Conservation (phyloP, 108 stramenopile species). For the Cylindrotheca fusiformis region DNA sequence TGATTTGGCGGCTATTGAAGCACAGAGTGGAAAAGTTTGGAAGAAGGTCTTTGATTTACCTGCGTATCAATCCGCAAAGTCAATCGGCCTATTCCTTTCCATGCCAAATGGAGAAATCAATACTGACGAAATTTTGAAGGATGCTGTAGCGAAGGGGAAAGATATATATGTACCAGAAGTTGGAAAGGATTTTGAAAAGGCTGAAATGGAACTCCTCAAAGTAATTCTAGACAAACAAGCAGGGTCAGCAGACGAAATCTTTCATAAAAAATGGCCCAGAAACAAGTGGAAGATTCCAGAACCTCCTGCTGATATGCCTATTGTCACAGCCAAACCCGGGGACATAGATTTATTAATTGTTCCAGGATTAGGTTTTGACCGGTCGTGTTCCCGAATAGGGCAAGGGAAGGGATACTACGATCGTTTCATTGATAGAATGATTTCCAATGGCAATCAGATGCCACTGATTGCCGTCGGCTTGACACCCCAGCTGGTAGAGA, state of each 20-base stretch:
- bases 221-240: slow-evolving; percentile 29
- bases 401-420: slow-evolving; percentile 94
- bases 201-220: slow-evolving; percentile 82
- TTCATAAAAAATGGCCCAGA: slow-evolving; percentile 76
- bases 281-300: slow-evolving; percentile 92
- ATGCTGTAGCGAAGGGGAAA: slow-evolving; percentile 58
- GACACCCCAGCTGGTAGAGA: slow-evolving; percentile 48
- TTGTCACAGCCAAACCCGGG: slow-evolving; percentile 60
- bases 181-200: slow-evolving; percentile 82
- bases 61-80: slow-evolving; percentile 60
- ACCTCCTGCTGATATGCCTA: slow-evolving; percentile 56
- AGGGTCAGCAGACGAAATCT: slow-evolving; percentile 16
- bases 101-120: slow-evolving; percentile 85
- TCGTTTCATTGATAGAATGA: slow-evolving; percentile 80
- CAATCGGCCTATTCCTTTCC: slow-evolving; percentile 81
- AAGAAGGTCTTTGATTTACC: slow-evolving; percentile 50
- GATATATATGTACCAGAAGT: slow-evolving; percentile 81
- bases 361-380: slow-evolving; percentile 86
- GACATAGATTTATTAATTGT: slow-evolving; percentile 82
- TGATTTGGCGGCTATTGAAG: slow-evolving; percentile 30
- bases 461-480: slow-evolving; percentile 76
- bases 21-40: slow-evolving; percentile 64
- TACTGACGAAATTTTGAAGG: slow-evolving; percentile 46
- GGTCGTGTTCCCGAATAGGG: slow-evolving; percentile 60
- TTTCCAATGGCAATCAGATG: slow-evolving; percentile 17